Evolutionary conservation across 345 rosid genomes (phyloP), one percentile per base, ranked within the genome.

Genomic region (Citrus unshiu): DNA sequence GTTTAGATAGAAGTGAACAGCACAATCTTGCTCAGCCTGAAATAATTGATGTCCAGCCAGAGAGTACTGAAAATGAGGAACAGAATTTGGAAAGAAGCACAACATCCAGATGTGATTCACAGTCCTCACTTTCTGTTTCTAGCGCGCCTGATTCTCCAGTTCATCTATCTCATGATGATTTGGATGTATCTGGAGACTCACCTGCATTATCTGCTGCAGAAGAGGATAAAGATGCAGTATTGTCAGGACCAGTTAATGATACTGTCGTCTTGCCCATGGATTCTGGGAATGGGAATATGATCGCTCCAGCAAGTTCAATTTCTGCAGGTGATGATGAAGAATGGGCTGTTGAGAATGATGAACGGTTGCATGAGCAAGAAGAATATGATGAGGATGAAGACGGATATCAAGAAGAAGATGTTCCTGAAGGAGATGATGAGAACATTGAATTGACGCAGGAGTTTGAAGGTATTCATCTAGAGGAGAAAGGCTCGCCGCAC

Each of bases 371-470:
- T 86, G 97, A 93, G 84, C 99, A 91, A 85, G 97, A 93, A 88
- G 98, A 91, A 87, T 97, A 94, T 77, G 96, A 94, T 61, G 98
- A 94, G 84, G 97, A 92, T 85, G 98, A 89, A 81, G 94, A 94
- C 78, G 98, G 91, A 58, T 94, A 89, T 77, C 89, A 84, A 76
- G 98, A 95, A 84, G 98, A 91, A 77, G 95, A 93, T 79, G 98
- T 82, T 81, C 73, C 87, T 24, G 96, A 90, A 75, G 93, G 85
- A 82, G 95, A 88, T 80, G 95, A 87, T 77, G 90, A 84, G 74
- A 93, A 91, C 85, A 82, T 83, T 75, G 84, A 85, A 76, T 77
- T 90, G 65, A 70, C 79, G 21, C 87, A 79, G 73, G 93, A 94
- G 77, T 87, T 93, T 66, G 90, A 88, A 37, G 91, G 82, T 74